Conservation (phyloP, 768 basidiomycete species). For the Asterophora lycoperdoides region DNA sequence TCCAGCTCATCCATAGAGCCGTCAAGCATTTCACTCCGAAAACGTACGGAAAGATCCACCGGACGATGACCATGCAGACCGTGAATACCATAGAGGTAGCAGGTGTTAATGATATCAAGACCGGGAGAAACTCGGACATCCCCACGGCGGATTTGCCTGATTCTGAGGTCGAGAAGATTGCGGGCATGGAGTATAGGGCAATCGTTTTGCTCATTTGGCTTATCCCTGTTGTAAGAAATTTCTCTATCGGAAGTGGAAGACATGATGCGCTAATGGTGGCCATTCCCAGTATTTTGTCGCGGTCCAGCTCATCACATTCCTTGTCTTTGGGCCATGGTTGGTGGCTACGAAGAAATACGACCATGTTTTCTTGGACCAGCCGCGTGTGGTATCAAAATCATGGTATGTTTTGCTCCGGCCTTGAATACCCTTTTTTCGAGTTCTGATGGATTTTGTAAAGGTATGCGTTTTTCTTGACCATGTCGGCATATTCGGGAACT, state of each 20-base stretch:
- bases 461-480: conserved; percentile 42
- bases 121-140: conserved; percentile 60
- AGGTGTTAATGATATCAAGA: conserved; percentile 42
- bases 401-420: conserved; percentile 41
- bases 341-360: conserved; percentile 41
- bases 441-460: conserved; percentile 18
- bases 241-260: not conserved
- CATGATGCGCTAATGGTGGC: conserved; percentile 11
- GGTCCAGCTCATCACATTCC: conserved; percentile 50
- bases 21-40: conserved; percentile 40
- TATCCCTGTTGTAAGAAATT: conserved; percentile 38
- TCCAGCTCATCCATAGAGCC: conserved; percentile 33
- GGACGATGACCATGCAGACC: conserved; percentile 49
- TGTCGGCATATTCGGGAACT: conserved; percentile 60
- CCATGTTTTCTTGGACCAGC: conserved; percentile 45
- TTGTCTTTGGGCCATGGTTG: conserved; percentile 62
- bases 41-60: conserved; percentile 38
- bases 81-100: conserved; percentile 39
- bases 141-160: conserved; percentile 50
- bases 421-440: not conserved
- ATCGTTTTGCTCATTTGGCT: conserved; percentile 48
- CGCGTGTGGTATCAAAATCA: conserved; percentile 46
- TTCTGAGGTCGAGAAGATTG: conserved; percentile 68
- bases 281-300: conserved; percentile 57
- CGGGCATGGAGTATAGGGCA: conserved; percentile 73